Base-by-base conservation (phyloP, 169 alveolate species). In the Plasmodium malariae region DNA sequence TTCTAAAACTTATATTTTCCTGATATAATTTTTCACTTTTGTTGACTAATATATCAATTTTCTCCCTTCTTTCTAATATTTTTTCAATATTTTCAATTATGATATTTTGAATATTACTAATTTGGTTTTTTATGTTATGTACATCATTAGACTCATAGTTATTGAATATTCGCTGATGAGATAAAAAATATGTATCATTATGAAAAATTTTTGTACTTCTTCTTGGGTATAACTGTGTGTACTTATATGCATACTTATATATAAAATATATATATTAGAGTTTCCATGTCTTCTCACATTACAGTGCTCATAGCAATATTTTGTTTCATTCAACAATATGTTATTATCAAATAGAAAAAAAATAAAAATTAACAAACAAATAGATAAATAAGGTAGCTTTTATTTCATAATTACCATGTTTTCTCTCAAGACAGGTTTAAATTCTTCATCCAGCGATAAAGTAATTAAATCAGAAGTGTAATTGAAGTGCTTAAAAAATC, bases 31-130 rank as follows among this genome's bases (percentile, higher is more conserved):
- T 80, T 55, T 80, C 90, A 65, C 85, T 80, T 67, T 68, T 80
- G 72, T 80, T 80, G 51, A 80, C 90, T 65, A 80, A 60, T 51
- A 80, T 80, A 30, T 80, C 90, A 21, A 80, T 80, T 54, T 80
- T 80, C 19, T 80, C 90, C 67, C 83, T 65, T 70, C 90, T 80
- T 45, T 80, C 90, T 70, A 80, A 45, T 51, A 80, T 80, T 55
- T 80, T 80, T 55, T 80, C 90, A 43, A 80, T 80, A 68, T 80
- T 80, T 65, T 80, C 90, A 45, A 80, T 80, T 28, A 80, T 80
- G 26, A 80, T 80, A 40, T 80, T 80, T 67, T 80, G 90, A 32
- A 80, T 80, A 72, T 80, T 80, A 32, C 83, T 80, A 36, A 80
- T 80, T 67, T 67, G 74, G 71, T 28, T 80, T 68, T 80, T 80